A percentile compares a stretch with the other conserved stretches of the same genome.
phyloP scores from a whole-genome alignment of 73 alveolate species.

The Stentor roeselii region DNA sequence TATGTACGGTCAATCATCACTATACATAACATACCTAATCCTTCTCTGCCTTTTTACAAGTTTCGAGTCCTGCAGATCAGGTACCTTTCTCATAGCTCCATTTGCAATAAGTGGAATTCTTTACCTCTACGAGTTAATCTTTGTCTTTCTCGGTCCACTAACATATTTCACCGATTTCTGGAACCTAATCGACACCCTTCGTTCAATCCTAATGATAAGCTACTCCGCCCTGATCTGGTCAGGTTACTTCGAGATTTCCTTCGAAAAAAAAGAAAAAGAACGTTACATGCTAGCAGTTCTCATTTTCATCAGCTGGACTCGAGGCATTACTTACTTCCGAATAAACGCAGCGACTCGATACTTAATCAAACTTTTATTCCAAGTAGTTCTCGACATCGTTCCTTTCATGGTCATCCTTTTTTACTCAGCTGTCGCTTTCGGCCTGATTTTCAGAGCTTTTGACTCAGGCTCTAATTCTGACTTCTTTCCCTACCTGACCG shows the following conservation, averaged over 20 bases:
- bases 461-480: not conserved
- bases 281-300: not conserved
- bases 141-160: not conserved
- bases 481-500: not conserved
- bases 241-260: not conserved
- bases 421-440: not conserved
- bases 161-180: not conserved
- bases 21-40: not conserved
- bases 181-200: not conserved
- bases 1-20: not conserved
- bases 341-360: not conserved
- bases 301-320: not conserved
- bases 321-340: conserved; percentile 4
- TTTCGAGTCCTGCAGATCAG: not conserved
- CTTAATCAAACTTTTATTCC: not conserved
- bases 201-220: not conserved
- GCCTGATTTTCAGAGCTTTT: not conserved
- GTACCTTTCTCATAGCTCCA: not conserved
- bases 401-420: not conserved
- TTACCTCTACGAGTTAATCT: not conserved
- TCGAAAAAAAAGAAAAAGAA: not conserved
- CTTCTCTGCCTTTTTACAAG: not conserved
- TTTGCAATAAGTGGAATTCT: not conserved
- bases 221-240: not conserved
- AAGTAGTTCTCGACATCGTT: not conserved